Conservation (phyloP, 371 early-diverging fungal genomes). For the Rhizomucor pusillus region DNA sequence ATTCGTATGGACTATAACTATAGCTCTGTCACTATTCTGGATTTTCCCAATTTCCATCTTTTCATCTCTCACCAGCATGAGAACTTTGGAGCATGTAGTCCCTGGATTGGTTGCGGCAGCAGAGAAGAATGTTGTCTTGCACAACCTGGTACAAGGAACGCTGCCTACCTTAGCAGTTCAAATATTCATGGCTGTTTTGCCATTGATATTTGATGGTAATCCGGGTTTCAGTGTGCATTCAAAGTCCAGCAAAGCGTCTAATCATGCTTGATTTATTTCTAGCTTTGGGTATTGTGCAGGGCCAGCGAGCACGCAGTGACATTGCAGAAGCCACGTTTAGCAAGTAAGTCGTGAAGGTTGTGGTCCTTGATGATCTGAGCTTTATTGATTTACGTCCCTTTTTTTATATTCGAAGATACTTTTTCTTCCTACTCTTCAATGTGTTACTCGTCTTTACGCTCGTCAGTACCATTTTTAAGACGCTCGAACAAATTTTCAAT, state of each 20-base stretch:
- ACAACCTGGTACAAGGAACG: constrained; percentile 44
- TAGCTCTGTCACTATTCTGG: constrained; percentile 43
- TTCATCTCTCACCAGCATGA: constrained; percentile 46
- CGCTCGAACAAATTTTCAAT: constrained; percentile 38
- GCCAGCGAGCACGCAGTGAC: constrained; percentile 38
- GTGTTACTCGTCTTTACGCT: constrained; percentile 84
- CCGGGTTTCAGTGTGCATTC: constrained; percentile 1
- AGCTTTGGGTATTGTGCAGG: constrained; percentile 44
- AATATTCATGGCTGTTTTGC: constrained; percentile 56
- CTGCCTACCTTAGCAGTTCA: constrained; percentile 54
- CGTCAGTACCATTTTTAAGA: constrained; percentile 63
- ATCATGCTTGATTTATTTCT: not conserved
- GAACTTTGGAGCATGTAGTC: constrained; percentile 25
- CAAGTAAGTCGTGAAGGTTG: constrained; percentile 36
- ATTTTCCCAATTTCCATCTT: constrained; percentile 44
- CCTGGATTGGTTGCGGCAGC: constrained; percentile 16
- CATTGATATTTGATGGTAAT: constrained; percentile 54
- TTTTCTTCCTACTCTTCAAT: constrained; percentile 87
- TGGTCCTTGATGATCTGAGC: not conserved
- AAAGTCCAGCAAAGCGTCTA: not conserved
- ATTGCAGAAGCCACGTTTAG: constrained; percentile 46
- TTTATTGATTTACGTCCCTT: not conserved
- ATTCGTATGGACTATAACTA: constrained; percentile 38
- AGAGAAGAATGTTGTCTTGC: constrained; percentile 23
- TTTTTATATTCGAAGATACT: constrained; percentile 57